Evolutionary conservation across 257 asterid genomes (phyloP), one percentile per base, ranked within the genome.

Genomic region (Solanum etuberosum): DNA sequence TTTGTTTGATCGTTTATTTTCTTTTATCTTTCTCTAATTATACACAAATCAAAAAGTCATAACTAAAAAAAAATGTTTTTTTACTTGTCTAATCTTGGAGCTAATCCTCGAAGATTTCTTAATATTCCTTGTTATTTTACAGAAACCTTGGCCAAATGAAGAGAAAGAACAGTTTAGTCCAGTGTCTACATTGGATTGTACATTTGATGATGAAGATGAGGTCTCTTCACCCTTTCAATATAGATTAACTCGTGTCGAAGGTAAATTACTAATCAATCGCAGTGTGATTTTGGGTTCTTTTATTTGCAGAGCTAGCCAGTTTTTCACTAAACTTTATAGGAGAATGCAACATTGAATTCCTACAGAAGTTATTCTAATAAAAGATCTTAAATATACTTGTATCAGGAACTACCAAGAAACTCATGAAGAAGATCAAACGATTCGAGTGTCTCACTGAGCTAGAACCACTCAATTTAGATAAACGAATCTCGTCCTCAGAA

Each of bases 151-250:
- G 93, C 63, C 88, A 76, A 93, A 86, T 77, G 95, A 91, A 85
- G 98, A 91, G 83, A 96, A 94, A 91, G 97, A 97, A 88, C 99
- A 95, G 70, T 91, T 90, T 18, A 97, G 99, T 89, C 99, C 99
- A 9, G 95, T 97, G 3, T 97, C 98, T 16, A 93, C 94, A 86
- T 85, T 97, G 68, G 98, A 94, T 57, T 93, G 96, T 80, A 97
- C 96, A 31, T 97, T 97, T 73, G 96, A 93, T 18, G 98, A 96
- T 27, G 98, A 93, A 1, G 98, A 95, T 7, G 98, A 93, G 37
- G 96, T 92, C 61, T 93, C 99, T 37, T 95, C 98, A 12, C 94
- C 94, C 68, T 94, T 93, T 88, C 92, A 87, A 43, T 92, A 89
- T 38, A 89, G 94, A 85, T 93, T 92, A 48, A 88, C 91, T 14